Evolutionary conservation across 352 stramenopile species (phyloP), one percentile per base, ranked within the genome.

Genomic region (Phytophthora niederhauseri): DNA sequence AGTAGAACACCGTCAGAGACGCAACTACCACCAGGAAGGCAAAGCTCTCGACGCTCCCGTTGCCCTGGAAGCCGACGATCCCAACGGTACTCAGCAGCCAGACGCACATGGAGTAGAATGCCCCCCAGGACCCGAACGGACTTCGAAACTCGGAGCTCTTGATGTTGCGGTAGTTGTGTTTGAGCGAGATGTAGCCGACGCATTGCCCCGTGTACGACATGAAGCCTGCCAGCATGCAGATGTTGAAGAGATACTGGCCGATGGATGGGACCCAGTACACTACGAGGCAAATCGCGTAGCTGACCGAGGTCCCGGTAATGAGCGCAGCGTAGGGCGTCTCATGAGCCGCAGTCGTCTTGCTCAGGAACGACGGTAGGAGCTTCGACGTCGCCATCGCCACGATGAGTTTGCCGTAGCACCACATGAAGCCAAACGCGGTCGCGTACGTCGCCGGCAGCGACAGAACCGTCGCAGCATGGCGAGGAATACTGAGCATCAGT

Each of bases 401-500:
- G 9, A 89, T 81, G 4, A 89, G 65, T 48, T 85, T 85, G 1
- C 78, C 78, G 57, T 86, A 87, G 31, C 73, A 83, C 68, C 80
- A 86, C 59, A 89, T 84, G 48, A 87, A 87, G 0, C 77, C 80
- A 51, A 80, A 85, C 5, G 75, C 77, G 3, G 75, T 89, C 2
- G 76, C 76, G 61, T 82, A 89, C 1, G 78, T 89, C 2, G 78
- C 81, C 4, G 78, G 78, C 1, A 87, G 36, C 17, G 78, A 87
- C 1, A 87, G 22, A 26, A 85, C 28, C 4, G 68, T 85, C 1
- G 78, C 76, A 3, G 48, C 7, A 2, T 60, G 28, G 0, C 56
- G 49, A 5, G 49, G 49, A 3, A 81, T 63, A 0, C 63, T 26
- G 11, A 87, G 78, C 7, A 86, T 30, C 15, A 55, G 30, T 1